phyloP scores from a whole-genome alignment of 1,139 yeast species.

The Protomyces gravidus region DNA sequence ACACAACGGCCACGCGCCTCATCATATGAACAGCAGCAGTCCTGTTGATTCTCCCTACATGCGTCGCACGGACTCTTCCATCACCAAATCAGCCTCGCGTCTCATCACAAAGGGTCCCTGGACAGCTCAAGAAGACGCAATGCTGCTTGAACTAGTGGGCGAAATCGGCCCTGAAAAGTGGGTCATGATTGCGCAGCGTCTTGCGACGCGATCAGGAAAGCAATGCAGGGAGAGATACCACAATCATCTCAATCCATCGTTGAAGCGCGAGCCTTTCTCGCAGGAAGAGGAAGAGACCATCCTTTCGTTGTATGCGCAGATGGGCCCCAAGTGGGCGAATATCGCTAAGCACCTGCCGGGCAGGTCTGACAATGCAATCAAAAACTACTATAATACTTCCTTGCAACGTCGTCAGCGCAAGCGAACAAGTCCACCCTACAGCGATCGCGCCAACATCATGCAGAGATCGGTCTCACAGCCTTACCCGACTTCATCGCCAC shows the following conservation, averaged over 20 bases:
- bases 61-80: not conserved
- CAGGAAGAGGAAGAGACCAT: constrained; percentile 78
- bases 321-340: constrained; percentile 94
- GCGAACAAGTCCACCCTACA: not conserved
- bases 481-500: not conserved
- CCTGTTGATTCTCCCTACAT: not conserved
- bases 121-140: constrained; percentile 80
- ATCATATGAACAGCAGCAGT: no score
- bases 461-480: not conserved
- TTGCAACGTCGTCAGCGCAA: constrained; percentile 14
- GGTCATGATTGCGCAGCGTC: constrained; percentile 74
- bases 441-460: not conserved
- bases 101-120: constrained; percentile 59
- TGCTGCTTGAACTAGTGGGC: constrained; percentile 63
- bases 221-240: constrained; percentile 92
- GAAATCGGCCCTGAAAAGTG: constrained; percentile 83
- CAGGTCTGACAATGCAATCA: constrained; percentile 82
- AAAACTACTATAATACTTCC: constrained; percentile 80
- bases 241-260: constrained; percentile 79
- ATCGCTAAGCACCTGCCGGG: constrained; percentile 78
- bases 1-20: no score
- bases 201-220: constrained; percentile 79
- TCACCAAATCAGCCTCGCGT: not conserved
- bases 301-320: constrained; percentile 68
- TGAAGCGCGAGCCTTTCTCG: constrained; percentile 77